Base-by-base conservation (phyloP, 805 yeast species). In the Zygoascus biomembranicola region DNA sequence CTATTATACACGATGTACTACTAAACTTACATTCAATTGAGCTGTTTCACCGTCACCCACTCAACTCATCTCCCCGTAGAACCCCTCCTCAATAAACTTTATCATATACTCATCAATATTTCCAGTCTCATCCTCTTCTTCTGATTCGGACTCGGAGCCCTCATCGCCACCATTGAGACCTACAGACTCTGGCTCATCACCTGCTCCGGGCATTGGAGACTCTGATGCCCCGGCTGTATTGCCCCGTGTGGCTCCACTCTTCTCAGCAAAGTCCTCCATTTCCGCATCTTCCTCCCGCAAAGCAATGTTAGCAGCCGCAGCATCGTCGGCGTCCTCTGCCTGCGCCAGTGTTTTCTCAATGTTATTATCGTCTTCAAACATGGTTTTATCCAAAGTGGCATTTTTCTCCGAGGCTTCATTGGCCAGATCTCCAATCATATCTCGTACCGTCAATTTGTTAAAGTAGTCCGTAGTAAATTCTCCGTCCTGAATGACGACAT, bases 101-200 rank as follows among this genome's bases (percentile, higher is more conserved):
- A 94, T 81, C 99, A 94, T 94, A 72, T 90, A 95, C 74, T 94
- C 98, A 66, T 94, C 99, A 51, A 92, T 80, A 67, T 90, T 97
- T 35, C 82, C 83, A 49, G 73, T 63, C 2, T 63, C 74, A 20
- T 79, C 86, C 28, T 51, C 63, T 31, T 44, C 51, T n/a, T 52
- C 58, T 13, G 59, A 52, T 13, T 59, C 49, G 18, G 41, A 48
- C 20, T 41, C 31, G 9, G 20, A 31, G 10, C 9, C 51, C 16
- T 14, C 20, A 8, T 14, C 32, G 32, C 3, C 37, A 19, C 32
- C 51, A 8, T 35, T 16, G 13, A 23, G 10, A 14, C 32, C 41
- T 28, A 6, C 10, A 19, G 20, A 14, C 14, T 44, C 31, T 13
- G 19, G 35, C 26, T 49, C 52, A 16, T 37, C 53, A 6, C 39